phyloP scores from a whole-genome alignment of 495 filamentous ascomycete species.

The Aspergillus ellipticus region DNA sequence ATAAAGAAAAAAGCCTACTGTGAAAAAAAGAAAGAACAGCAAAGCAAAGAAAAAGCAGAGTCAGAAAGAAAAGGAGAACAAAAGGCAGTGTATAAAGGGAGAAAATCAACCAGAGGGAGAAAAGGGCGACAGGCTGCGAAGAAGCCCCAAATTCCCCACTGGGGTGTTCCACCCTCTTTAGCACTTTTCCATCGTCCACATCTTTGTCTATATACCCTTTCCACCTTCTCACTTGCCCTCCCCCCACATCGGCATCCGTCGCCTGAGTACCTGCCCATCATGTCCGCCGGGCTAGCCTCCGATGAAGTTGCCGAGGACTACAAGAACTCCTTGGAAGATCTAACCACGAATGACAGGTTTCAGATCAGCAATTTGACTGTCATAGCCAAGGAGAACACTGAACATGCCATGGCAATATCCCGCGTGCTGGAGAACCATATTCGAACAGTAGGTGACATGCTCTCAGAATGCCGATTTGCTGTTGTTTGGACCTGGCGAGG shows the following conservation, averaged over 20 bases:
- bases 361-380: slow-evolving; percentile 95
- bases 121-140: not conserved
- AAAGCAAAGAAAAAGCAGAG: slow-evolving; percentile 17
- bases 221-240: slow-evolving; percentile 2
- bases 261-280: slow-evolving; percentile 43
- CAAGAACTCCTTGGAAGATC: slow-evolving; percentile 84
- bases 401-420: slow-evolving; percentile 88
- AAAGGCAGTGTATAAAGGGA: slow-evolving; percentile 6
- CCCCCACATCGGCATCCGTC: slow-evolving; percentile 3
- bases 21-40: slow-evolving; percentile 10
- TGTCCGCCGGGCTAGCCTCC: slow-evolving; percentile 69
- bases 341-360: slow-evolving; percentile 80
- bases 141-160: not conserved
- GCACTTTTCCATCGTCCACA: not conserved
- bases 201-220: slow-evolving; percentile 2
- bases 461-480: slow-evolving; percentile 10
- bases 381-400: slow-evolving; percentile 94
- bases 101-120: slow-evolving; percentile 7
- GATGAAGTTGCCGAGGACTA: slow-evolving; percentile 95
- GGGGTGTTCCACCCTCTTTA: not conserved
- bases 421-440: slow-evolving; percentile 89
- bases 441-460: slow-evolving; percentile 67
- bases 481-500: slow-evolving; percentile 14
- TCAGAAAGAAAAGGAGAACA: slow-evolving; percentile 9
- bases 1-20: no score